phyloP scores from a whole-genome alignment of 352 stramenopile genomes.

The Phytophthora idaei region DNA sequence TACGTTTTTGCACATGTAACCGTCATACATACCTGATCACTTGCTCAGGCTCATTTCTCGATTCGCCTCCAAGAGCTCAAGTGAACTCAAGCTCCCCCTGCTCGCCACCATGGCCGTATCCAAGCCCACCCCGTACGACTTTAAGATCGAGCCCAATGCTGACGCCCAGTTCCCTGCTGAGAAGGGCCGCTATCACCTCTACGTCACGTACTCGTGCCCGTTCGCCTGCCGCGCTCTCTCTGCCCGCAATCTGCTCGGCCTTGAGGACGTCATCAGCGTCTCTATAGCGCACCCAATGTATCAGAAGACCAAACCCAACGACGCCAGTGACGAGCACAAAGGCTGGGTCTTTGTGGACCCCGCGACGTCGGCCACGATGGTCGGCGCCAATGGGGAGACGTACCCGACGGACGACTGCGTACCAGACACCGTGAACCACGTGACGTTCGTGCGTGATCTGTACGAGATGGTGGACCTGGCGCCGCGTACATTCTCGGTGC shows the following conservation, averaged over 20 bases:
- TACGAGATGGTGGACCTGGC: conserved; percentile 39
- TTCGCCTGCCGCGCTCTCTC: conserved; percentile 65
- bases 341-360: conserved; percentile 8
- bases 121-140: background rate
- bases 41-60: background rate
- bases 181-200: background rate
- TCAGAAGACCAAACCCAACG: conserved; percentile 48
- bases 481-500: conserved; percentile 44
- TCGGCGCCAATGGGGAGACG: conserved; percentile 14
- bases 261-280: conserved; percentile 90
- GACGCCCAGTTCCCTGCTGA: background rate
- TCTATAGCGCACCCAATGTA: conserved; percentile 77
- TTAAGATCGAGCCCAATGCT: background rate
- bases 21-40: background rate
- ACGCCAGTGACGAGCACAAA: conserved; percentile 39
- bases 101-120: background rate
- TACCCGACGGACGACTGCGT: conserved; percentile 30
- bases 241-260: conserved; percentile 87
- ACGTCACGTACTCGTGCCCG: conserved; percentile 92
- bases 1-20: background rate
- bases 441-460: conserved; percentile 40
- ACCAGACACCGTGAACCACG: conserved; percentile 36
- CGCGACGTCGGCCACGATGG: conserved; percentile 2
- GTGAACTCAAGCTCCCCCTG: background rate
- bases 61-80: background rate